Base-by-base conservation (phyloP, 225 moss, liverwort and hornwort genomes). In the Pseudisothecium myosuroides region DNA sequence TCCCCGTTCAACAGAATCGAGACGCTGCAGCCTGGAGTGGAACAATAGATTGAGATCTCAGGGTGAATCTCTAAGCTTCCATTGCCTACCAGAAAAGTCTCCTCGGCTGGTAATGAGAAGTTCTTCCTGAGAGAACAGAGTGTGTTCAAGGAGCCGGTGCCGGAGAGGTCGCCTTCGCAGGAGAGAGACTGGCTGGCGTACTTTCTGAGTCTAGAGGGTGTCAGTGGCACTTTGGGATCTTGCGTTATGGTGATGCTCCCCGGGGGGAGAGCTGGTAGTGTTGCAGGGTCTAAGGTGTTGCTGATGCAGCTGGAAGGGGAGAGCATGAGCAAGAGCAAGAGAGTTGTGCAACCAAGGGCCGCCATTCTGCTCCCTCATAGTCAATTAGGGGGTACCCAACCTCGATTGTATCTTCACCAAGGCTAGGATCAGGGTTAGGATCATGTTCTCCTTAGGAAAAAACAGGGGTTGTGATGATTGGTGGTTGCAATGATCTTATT, bases 311-410 rank as follows among this genome's bases (percentile, higher is more conserved):
- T 89, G 83, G 58, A 82, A 81, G 43, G 58, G 37, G 17, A 65
- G 43, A 78, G 87, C 64, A 66, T 19, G 87, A 95, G 86, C 43
- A 94, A 66, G 83, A 96, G 64, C 36, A 93, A 50, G 34, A 92
- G 89, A 87, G 88, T 81, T 85, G 81, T 91, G 90, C 89, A 92
- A 88, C 91, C 92, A 87, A 90, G 85, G 89, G 91, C 90, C 91
- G 94, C 95, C 97, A 97, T 97, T 87, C 76, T 92, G 92, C 90
- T 94, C 95, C 96, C 91, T 96, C 97, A 97, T 97, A 97, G 95
- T 87, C 87, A 81, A 86, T 34, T 81, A 75, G 74, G 61, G 47
- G 27, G 4, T 85, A 24, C 37, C 85, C 59, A 61, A 73, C 85
- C 60, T 74, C 45, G 49, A 85, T 37, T 74, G 43, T 26, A 47